Evolutionary conservation across 192 early-diverging fungal genomes (phyloP).

Genomic region (Fimicolochytrium jonesii): DNA sequence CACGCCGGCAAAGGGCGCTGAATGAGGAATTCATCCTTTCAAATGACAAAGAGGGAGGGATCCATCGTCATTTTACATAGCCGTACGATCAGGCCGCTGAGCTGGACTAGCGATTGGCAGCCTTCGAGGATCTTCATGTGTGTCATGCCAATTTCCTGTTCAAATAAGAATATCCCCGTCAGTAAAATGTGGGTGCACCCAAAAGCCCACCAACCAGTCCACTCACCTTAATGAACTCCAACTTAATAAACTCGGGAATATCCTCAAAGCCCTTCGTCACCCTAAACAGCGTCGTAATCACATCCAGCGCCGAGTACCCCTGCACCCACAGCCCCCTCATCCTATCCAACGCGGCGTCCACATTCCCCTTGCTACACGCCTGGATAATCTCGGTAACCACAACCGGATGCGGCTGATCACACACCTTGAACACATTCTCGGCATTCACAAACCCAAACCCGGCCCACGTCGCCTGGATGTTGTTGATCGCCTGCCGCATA

Average conservation of each 20-base stretch:
- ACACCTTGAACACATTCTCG: constrained; percentile 95
- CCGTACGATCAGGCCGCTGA: constrained; percentile 75
- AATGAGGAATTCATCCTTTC: not conserved
- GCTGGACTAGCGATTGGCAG: constrained; percentile 75
- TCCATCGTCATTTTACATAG: constrained; percentile 37
- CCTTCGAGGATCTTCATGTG: constrained; percentile 94
- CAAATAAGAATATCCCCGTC: not conserved
- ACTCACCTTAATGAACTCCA: constrained; percentile 78
- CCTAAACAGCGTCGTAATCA: constrained; percentile 86
- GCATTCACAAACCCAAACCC: constrained; percentile 82
- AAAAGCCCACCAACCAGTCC: not conserved
- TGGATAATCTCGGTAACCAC: constrained; percentile 69
- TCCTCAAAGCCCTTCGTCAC: constrained; percentile 72
- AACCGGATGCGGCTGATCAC: constrained; percentile 94
- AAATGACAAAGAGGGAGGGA: constrained; percentile 19
- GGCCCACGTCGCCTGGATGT: constrained; percentile 83
- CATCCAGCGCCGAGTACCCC: constrained; percentile 87
- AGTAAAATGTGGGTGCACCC: not conserved
- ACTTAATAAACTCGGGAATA: constrained; percentile 75
- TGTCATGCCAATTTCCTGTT: constrained; percentile 82
- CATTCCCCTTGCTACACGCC: constrained; percentile 61
- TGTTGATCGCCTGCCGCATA: constrained; percentile 98
- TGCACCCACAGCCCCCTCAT: constrained; percentile 71
- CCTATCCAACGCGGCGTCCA: constrained; percentile 66
- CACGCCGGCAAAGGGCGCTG: too few species aligned